phyloP scores from a whole-genome alignment of 2,329 filamentous ascomycete species.

The Aspergillus brunneoviolaceus region DNA sequence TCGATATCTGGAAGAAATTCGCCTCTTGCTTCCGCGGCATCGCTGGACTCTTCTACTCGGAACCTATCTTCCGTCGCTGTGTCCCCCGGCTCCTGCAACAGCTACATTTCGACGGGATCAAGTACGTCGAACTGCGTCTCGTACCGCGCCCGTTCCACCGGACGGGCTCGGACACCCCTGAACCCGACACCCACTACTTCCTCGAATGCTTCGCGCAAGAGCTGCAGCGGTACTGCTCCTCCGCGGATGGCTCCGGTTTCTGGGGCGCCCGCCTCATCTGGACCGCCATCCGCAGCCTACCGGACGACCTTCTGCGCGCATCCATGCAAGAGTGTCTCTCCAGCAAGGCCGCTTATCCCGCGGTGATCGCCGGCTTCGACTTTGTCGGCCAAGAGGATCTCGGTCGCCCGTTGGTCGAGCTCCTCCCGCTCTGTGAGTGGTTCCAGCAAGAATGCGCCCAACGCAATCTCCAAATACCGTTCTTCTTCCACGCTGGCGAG shows the following conservation, averaged over 20 bases:
- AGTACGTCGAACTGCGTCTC: conserved; percentile 13
- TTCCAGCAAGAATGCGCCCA: conserved; percentile 10
- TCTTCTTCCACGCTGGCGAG: conserved; percentile 17
- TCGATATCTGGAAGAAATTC: conserved; percentile 15
- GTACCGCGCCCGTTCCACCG: conserved; percentile 8
- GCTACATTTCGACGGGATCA: conserved; percentile 13
- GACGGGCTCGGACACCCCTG: conserved; percentile 1
- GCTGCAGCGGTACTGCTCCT: conserved; percentile 7
- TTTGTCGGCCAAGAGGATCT: conserved; percentile 15
- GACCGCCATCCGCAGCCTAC: conserved; percentile 10
- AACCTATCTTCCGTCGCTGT: conserved; percentile 13
- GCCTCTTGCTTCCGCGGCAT: conserved; percentile 9
- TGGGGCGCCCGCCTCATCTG: conserved; percentile 15
- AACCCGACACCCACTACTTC: conserved; percentile 9
- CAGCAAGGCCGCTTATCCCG: conserved; percentile 7
- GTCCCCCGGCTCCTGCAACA: conserved; percentile 12
- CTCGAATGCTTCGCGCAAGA: conserved; percentile 14
- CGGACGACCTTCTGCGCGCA: conserved; percentile 1
- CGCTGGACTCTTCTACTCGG: conserved; percentile 11
- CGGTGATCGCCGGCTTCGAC: conserved; percentile 13
- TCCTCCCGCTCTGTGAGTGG: conserved; percentile 11
- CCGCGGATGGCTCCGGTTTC: conserved; percentile 8
- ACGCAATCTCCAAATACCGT: conserved; percentile 7
- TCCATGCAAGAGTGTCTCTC: conserved; percentile 10
- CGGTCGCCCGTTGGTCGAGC: conserved; percentile 7